Evolutionary conservation across 2,329 filamentous ascomycete genomes (phyloP), one percentile per base, ranked within the genome.

Genomic region (Colletotrichum spinosum): DNA sequence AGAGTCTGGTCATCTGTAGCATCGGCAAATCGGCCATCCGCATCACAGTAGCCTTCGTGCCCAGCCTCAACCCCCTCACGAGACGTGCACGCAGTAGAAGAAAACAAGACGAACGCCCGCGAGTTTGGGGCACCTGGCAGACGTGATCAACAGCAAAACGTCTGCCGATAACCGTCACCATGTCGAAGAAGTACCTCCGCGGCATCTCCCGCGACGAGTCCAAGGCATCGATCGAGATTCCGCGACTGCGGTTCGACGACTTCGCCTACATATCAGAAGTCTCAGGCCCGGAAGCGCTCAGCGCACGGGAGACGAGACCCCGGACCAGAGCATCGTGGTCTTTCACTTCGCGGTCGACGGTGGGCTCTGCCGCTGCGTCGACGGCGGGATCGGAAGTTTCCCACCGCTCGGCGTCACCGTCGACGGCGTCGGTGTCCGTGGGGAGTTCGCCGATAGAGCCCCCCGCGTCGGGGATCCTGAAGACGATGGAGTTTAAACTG

Each of bases 31-130:
- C 25, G 25, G 25, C 4, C 25, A 25, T 25, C 25, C 4, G 25
- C 25, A 25, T 5, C 25, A 25, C 1, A 25, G 25, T 25, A 25
- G 25, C 25, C 25, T 25, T 25, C 25, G 25, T 5, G 25, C 25
- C 25, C 2, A 80, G 79, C 1, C 74, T 81, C 0, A 69, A 71
- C 6, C 77, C 78, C 3, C 75, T 79, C 7, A 55, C 55, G 41
- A 25, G 60, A 34, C 50, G 25, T 6, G 2, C 60, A 4, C n/a
- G 25, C 11, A 56, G 44, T 38, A 64, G 35, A 13, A 35, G 15
- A 4, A 10, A 35, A 17, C 46, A 17, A 9, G 33, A 34, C 34
- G 37, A 25, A 12, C 25, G 15, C 3, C 15, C 52, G 42, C 11
- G 1, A 8, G 2, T 37, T 25, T 5, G 10, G 35, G 17, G 35